Evolutionary conservation across 306 rosid genomes (phyloP).

Genomic region (Castanea mollissima): DNA sequence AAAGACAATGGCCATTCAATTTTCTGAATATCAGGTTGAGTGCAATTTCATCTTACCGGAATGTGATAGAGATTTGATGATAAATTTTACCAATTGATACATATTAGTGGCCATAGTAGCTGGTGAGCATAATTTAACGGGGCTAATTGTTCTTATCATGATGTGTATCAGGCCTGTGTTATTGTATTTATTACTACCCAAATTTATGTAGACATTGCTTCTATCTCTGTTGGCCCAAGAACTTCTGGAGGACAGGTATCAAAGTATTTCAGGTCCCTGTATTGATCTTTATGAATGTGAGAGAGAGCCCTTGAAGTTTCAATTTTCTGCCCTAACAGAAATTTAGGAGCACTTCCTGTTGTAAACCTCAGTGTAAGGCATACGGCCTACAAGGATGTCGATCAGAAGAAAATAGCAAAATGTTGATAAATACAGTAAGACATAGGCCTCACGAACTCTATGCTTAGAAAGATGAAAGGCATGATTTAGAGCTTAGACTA

Average conservation of each 20-base stretch:
- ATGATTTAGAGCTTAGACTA: too few relatives aligned
- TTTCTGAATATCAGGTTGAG: conserved; percentile 88
- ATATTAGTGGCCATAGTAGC: conserved; percentile 1
- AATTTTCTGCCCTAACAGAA: too few relatives aligned
- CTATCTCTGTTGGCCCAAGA: conserved; percentile 77
- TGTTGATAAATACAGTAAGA: too few relatives aligned
- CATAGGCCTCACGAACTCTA: too few relatives aligned
- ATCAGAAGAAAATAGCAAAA: too few relatives aligned
- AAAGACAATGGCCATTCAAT: conserved; percentile 84
- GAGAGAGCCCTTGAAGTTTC: too few relatives aligned
- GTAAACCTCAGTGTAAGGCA: too few relatives aligned
- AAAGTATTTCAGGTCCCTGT: background rate
- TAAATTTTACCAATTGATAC: conserved; percentile 16
- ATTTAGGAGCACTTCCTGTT: too few relatives aligned
- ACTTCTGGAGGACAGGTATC: conserved; percentile 98
- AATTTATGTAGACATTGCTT: conserved; percentile 80
- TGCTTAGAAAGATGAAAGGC: too few relatives aligned
- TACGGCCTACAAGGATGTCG: too few relatives aligned
- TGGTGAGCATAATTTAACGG: conserved; percentile 10
- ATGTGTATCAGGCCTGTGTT: conserved; percentile 72
- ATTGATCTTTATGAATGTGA: background rate
- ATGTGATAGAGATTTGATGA: conserved; percentile 8
- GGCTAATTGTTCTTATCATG: conserved; percentile 22
- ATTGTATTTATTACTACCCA: conserved; percentile 89
- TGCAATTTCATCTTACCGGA: conserved; percentile 20